These are phyloP conservation scores for Stachybotrys chartarum DNA, from an alignment of 2,329 filamentous ascomycete species.

Conservation along the genomic window DNA sequence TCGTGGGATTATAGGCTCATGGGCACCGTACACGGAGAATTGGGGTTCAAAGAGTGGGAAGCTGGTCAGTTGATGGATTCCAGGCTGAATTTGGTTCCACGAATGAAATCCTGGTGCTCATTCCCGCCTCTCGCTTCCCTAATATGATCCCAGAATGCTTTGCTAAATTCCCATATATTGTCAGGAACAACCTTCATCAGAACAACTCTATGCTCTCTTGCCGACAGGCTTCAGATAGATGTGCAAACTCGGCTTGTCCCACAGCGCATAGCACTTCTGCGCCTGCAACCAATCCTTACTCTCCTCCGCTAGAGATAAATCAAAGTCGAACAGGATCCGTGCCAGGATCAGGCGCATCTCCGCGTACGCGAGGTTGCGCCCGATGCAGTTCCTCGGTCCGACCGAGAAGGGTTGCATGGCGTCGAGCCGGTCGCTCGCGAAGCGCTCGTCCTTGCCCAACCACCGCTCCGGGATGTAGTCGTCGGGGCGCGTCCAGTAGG, in stretches of 20 bases:
- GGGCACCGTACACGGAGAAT: too few relatives aligned
- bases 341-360: not conserved
- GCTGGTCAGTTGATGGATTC: too few relatives aligned
- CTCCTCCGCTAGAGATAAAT: not conserved
- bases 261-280: not conserved
- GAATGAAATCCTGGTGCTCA: too few relatives aligned
- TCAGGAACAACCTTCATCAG: too few relatives aligned
- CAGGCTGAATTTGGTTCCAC: too few relatives aligned
- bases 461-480: slow-evolving; percentile 8
- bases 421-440: slow-evolving; percentile 28
- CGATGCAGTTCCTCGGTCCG: slow-evolving; percentile 42
- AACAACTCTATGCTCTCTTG: too few relatives aligned
- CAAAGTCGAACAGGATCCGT: not conserved
- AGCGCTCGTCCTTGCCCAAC: slow-evolving; percentile 16
- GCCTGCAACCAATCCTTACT: not conserved
- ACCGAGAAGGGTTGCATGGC: slow-evolving; percentile 38
- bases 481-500: slow-evolving; percentile 7
- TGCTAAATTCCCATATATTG: too few relatives aligned
- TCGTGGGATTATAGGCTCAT: too few relatives aligned
- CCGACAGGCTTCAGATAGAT: not conserved
- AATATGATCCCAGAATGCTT: too few relatives aligned
- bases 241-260: not conserved
- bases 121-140: too few relatives aligned
- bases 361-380: slow-evolving; percentile 9
- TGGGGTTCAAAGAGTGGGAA: too few relatives aligned